Evolutionary conservation across 2,329 filamentous ascomycete genomes (phyloP), one percentile per base, ranked within the genome.

Genomic region (Microascus cirrosus): DNA sequence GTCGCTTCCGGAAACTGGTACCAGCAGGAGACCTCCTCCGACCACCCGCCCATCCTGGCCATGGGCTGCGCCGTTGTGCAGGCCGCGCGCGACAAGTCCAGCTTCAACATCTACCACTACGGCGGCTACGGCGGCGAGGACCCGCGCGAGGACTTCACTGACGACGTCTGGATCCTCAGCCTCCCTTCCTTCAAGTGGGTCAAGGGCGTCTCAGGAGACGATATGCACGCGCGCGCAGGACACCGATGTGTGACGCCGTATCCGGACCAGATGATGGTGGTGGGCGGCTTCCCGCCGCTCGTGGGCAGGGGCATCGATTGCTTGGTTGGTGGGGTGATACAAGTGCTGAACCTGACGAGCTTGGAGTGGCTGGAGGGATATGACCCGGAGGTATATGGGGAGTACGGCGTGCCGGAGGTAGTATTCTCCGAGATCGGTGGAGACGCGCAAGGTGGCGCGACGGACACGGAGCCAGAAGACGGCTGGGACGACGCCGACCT

Each of bases 41-140:
- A 81, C 2, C 75, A 76, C 0, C 82, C 80, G 0, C 81, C 83
- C 0, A 73, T 83, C 73, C 68, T 80, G 70, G 67, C 87, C 71
- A 68, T 87, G 77, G 77, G 86, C 66, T 94, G 90, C 65, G 85
- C 88, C 3, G 86, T 90, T 0, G 82, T 90, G 1, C 87, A 83
- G n/a, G 76, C 83, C 0, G 85, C 89, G 15, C 76, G 82, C 52
- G 88, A 91, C 66, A 77, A 76, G 36, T 88, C 86, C 12, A 90
- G 85, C 59, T 89, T 86, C 70, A 91, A 92, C 66, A 85, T 95
- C 55, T 92, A 93, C 74, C 90, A 89, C 72, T 94, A 90, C 64
- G 90, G 88, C 18, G 90, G 90, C 0, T 92, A 87, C 65, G 72
- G 83, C 59, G 83, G 81, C 0, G 62, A 84, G 6, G 59, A 77